phyloP scores from a whole-genome alignment of 768 basidiomycete species.

The Termitomyces sp. region DNA sequence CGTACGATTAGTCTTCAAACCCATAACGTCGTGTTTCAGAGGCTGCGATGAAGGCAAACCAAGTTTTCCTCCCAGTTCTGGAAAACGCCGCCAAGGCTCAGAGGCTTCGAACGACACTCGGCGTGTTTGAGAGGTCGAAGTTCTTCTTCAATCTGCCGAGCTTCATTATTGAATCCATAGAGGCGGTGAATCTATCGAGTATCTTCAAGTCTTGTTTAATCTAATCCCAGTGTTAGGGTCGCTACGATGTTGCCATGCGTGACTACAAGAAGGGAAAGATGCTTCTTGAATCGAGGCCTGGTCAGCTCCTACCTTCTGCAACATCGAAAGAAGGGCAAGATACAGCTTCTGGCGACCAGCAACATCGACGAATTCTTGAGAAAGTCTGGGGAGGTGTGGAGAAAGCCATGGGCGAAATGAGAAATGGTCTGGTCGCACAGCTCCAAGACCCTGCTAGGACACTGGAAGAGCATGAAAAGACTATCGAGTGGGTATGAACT shows the following conservation, averaged over 20 bases:
- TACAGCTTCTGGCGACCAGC: conserved; percentile 50
- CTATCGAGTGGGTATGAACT: conserved; percentile 69
- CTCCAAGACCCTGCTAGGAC: conserved; percentile 74
- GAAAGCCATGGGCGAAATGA: conserved; percentile 91
- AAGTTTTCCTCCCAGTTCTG: conserved; percentile 92
- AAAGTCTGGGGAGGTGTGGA: conserved; percentile 96
- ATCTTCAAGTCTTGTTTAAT: conserved; percentile 1
- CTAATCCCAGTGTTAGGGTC: conserved; percentile 48
- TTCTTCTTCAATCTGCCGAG: conserved; percentile 99
- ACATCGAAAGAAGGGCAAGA: conserved; percentile 51
- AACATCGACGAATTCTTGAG: conserved; percentile 89
- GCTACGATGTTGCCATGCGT: conserved; percentile 88
- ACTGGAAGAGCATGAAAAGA: conserved; percentile 94
- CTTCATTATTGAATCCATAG: conserved; percentile 81
- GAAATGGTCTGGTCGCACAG: conserved; percentile 65
- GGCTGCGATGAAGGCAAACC: conserved; percentile 88
- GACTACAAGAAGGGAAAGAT: conserved; percentile 98
- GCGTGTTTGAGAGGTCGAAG: conserved; percentile 93
- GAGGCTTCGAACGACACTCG: conserved; percentile 85
- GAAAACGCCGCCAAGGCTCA: conserved; percentile 95
- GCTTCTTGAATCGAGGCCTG: conserved; percentile 83
- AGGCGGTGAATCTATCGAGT: conserved; percentile 57
- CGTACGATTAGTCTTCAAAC: neutral
- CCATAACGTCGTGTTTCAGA: conserved; percentile 35
- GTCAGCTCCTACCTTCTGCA: conserved; percentile 71